phyloP scores from a whole-genome alignment of 2,329 filamentous ascomycete genomes.

The Xylariales sp. region DNA sequence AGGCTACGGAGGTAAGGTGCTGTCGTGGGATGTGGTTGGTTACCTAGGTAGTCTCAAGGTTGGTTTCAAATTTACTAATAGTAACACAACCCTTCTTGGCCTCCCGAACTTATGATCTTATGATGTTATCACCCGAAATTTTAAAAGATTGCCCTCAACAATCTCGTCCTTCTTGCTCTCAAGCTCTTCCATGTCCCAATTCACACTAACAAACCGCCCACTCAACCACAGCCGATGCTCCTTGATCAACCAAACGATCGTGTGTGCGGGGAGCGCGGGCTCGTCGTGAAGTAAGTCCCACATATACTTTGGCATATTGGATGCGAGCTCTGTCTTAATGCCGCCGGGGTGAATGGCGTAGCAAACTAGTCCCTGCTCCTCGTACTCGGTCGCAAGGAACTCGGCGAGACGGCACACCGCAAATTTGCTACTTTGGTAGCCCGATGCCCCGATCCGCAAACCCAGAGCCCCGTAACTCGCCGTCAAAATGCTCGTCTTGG shows the following conservation, averaged over 20 bases:
- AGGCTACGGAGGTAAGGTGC: too few relatives aligned
- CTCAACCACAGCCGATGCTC: conserved; percentile 44
- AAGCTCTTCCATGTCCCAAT: conserved; percentile 51
- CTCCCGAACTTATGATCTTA: neutral
- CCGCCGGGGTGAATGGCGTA: conserved; percentile 59
- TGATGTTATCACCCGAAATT: conserved; percentile 41
- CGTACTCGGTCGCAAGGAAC: conserved; percentile 58
- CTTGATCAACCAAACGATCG: conserved; percentile 41
- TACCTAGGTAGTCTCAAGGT: neutral
- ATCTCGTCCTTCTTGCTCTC: conserved; percentile 49
- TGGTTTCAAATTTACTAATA: neutral
- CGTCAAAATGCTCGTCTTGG: conserved; percentile 57
- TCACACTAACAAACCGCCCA: conserved; percentile 46
- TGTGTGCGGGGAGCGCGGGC: conserved; percentile 46
- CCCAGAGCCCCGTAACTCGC: conserved; percentile 55
- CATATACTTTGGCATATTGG: conserved; percentile 49
- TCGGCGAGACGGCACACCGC: conserved; percentile 58
- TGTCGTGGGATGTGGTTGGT: neutral
- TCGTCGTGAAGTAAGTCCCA: conserved; percentile 46
- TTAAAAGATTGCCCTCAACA: conserved; percentile 46
- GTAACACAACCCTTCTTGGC: neutral
- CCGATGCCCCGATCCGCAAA: conserved; percentile 51
- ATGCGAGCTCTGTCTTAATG: conserved; percentile 57
- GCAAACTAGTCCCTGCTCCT: conserved; percentile 55
- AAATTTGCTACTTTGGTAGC: conserved; percentile 61